phyloP scores from a whole-genome alignment of 371 early-diverging fungal species.

The Rhizopus sp. region DNA sequence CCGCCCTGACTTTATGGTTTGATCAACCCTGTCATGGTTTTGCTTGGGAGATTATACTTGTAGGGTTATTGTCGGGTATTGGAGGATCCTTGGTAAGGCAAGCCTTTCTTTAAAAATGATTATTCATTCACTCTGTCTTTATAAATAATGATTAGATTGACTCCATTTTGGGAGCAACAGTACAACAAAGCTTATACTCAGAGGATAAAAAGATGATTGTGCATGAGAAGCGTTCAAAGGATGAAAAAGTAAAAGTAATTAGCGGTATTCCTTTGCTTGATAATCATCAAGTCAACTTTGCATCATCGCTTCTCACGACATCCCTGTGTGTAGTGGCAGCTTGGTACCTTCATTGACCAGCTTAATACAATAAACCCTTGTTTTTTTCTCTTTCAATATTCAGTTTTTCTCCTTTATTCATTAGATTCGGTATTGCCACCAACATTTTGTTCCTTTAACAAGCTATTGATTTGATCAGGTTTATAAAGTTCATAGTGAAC shows the following conservation, averaged over 20 bases:
- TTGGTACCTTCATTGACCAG: conserved; percentile 14
- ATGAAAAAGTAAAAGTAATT: conserved; percentile 49
- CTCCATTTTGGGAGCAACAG: conserved; percentile 84
- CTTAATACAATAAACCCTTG: conserved; percentile 1
- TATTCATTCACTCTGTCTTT: not conserved
- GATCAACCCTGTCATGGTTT: conserved; percentile 48
- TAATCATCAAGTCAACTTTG: conserved; percentile 71
- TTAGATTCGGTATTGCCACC: conserved; percentile 28
- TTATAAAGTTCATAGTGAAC: conserved; percentile 69
- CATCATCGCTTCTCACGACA: conserved; percentile 20
- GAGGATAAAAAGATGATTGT: conserved; percentile 61
- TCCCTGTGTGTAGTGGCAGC: conserved; percentile 13
- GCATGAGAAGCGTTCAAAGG: conserved; percentile 32
- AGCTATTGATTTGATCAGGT: conserved; percentile 74
- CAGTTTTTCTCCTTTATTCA: conserved; percentile 3
- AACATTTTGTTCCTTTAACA: conserved; percentile 71
- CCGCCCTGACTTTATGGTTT: conserved; percentile 50
- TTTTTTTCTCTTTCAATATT: conserved; percentile 4
- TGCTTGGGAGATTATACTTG: conserved; percentile 38
- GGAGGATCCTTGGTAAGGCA: conserved; percentile 71
- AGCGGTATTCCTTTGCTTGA: conserved; percentile 72
- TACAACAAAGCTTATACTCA: conserved; percentile 71
- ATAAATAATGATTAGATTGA: conserved; percentile 56
- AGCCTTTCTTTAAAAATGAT: not conserved
- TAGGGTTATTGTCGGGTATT: conserved; percentile 65